phyloP scores from a whole-genome alignment of 306 rosid species.

The Inga laurina region DNA sequence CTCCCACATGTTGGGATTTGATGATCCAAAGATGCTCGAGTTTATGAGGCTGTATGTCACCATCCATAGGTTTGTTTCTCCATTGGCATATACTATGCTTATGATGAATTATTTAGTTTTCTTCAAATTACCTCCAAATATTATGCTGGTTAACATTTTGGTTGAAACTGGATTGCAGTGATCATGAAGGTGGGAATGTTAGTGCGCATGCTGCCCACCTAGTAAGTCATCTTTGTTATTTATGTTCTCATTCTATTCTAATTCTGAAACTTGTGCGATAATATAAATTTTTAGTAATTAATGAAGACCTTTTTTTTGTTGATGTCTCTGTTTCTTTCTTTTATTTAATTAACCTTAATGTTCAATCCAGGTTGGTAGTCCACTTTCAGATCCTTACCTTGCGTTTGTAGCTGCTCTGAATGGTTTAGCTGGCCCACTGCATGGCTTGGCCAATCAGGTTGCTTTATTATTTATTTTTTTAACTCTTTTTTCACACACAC shows the following conservation, averaged over 20 bases:
- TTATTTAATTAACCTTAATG: conserved; percentile 25
- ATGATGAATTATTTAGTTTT: conserved; percentile 18
- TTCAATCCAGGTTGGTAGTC: conserved; percentile 79
- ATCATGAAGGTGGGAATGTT: conserved; percentile 99
- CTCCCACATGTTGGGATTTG: conserved; percentile 90
- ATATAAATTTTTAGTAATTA: not conserved
- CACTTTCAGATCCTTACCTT: conserved; percentile 97
- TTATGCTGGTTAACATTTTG: conserved; percentile 17
- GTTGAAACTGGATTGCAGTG: conserved; percentile 61
- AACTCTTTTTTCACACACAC: not conserved
- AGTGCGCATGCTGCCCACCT: conserved; percentile 97
- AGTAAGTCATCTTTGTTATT: conserved; percentile 50
- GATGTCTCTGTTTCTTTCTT: conserved; percentile 21
- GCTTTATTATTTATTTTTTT: conserved; percentile 23
- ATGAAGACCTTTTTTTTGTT: conserved; percentile 5
- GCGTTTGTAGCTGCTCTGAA: conserved; percentile 96
- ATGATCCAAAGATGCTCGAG: conserved; percentile 82
- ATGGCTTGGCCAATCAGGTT: conserved; percentile 99
- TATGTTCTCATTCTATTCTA: not conserved
- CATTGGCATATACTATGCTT: not conserved
- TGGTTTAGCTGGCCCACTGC: conserved; percentile 98
- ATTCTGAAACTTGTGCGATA: conserved; percentile 12
- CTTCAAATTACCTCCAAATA: conserved; percentile 8
- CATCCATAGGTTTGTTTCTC: conserved; percentile 81
- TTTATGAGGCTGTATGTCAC: conserved; percentile 96